Conservation (phyloP, 768 basidiomycete species). For the Leucosporidium yakuticum region DNA sequence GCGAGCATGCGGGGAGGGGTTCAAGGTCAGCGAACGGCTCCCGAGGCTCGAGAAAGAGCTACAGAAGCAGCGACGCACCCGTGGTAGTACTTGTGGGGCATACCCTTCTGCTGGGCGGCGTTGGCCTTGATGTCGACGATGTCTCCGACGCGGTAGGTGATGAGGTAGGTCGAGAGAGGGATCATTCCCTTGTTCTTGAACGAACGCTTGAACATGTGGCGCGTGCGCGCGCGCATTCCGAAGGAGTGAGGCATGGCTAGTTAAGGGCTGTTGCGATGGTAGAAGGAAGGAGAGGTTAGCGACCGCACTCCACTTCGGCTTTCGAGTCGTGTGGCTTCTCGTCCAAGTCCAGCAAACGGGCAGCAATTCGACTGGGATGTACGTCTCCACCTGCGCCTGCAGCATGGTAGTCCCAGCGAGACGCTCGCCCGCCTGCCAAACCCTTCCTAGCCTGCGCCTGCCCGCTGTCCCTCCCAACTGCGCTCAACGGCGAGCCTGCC, state of each 20-base stretch:
- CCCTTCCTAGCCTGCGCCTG: too few relatives aligned
- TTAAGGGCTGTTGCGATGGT: slow-evolving; percentile 12
- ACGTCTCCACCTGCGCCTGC: too few relatives aligned
- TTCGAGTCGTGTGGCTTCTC: neutral
- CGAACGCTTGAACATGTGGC: slow-evolving; percentile 94
- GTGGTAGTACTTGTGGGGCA: slow-evolving; percentile 99
- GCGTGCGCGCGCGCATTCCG: slow-evolving; percentile 99
- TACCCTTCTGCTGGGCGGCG: slow-evolving; percentile 98
- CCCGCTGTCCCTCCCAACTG: too few relatives aligned
- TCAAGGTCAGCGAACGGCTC: neutral
- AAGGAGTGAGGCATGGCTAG: slow-evolving; percentile 91
- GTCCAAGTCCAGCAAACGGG: too few relatives aligned
- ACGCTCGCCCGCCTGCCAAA: too few relatives aligned
- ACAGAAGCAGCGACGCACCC: slow-evolving; percentile 44
- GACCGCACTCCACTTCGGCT: neutral
- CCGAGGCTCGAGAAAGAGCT: neutral
- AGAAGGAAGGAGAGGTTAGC: slow-evolving; percentile 8
- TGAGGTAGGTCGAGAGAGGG: slow-evolving; percentile 85
- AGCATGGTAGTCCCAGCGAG: too few relatives aligned
- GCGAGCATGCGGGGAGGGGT: neutral
- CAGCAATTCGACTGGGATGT: too few relatives aligned
- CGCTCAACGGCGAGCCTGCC: too few relatives aligned
- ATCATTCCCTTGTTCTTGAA: slow-evolving; percentile 95
- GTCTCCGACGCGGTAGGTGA: slow-evolving; percentile 90
- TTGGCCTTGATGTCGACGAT: slow-evolving; percentile 99